These are phyloP conservation scores for Monosporascus cannonballus DNA, from an alignment of 2,329 filamentous ascomycete species.

Conservation along the genomic window DNA sequence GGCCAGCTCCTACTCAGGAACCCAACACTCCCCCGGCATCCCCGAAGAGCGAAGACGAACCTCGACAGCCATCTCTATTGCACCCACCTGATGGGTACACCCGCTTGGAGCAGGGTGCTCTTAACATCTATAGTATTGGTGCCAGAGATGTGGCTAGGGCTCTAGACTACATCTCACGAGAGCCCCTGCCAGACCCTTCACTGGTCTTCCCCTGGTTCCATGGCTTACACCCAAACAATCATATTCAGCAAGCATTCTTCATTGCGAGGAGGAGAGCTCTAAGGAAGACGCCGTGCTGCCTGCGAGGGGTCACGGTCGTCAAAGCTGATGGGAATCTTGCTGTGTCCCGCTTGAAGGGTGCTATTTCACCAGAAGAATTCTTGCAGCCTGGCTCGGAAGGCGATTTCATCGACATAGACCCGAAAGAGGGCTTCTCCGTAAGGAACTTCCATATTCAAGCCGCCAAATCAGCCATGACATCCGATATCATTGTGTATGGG, in stretches of 20 bases:
- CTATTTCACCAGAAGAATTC: conserved; percentile 76
- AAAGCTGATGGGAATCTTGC: conserved; percentile 81
- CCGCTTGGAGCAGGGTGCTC: conserved; percentile 40
- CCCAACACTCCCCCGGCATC: conserved; percentile 61
- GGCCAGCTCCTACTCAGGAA: conserved; percentile 52
- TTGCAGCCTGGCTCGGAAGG: conserved; percentile 46
- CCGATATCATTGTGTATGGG: conserved; percentile 89
- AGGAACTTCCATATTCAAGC: conserved; percentile 96
- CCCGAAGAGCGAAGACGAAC: conserved; percentile 48
- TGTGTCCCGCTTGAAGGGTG: conserved; percentile 74
- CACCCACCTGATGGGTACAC: conserved; percentile 65
- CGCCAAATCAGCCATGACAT: conserved; percentile 79
- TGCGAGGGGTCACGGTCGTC: conserved; percentile 77
- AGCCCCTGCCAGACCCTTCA: conserved; percentile 78
- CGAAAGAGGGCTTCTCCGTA: conserved; percentile 85
- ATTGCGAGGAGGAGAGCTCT: conserved; percentile 66
- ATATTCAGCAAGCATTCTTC: conserved; percentile 87
- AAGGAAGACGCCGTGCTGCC: conserved; percentile 65
- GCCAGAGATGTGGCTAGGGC: conserved; percentile 64
- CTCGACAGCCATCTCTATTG: conserved; percentile 62
- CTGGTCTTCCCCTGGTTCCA: conserved; percentile 95
- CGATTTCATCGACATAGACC: conserved; percentile 78
- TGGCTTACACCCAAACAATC: conserved; percentile 82
- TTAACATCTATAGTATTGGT: conserved; percentile 68
- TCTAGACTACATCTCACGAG: conserved; percentile 67